These are phyloP conservation scores for Paraphaeosphaeria minitans DNA, from an alignment of 2,329 filamentous ascomycete genomes.

Conservation along the genomic window DNA sequence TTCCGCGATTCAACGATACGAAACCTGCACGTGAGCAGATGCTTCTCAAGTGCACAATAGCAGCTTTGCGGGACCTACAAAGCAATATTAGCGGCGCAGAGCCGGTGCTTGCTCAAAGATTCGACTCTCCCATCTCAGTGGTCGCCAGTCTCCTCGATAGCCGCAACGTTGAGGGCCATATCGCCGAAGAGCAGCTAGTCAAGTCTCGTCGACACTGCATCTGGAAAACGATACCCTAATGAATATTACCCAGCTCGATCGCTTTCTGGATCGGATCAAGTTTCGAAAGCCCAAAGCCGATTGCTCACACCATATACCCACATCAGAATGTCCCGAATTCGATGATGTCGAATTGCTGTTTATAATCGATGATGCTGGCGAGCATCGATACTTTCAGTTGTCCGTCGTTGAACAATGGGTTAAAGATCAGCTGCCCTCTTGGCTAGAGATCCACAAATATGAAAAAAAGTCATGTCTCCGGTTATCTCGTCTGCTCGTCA, in stretches of 20 bases:
- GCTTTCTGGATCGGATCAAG: not conserved
- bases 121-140: conserved; percentile 18
- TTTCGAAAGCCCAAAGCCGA: not conserved
- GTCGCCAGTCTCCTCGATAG: conserved; percentile 20
- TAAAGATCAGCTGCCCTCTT: conserved; percentile 42
- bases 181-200: conserved; percentile 20
- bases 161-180: not conserved
- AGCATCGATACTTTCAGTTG: conserved; percentile 35
- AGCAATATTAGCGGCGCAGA: conserved; percentile 7
- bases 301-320: conserved; percentile 16
- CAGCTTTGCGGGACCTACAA: conserved; percentile 20
- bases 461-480: conserved; percentile 27
- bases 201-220: not conserved
- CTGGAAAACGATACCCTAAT: not conserved
- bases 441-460: conserved; percentile 39
- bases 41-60: conserved; percentile 18
- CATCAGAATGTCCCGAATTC: conserved; percentile 15
- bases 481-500: conserved; percentile 11
- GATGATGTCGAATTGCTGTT: conserved; percentile 14
- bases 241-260: not conserved
- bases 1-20: conserved; percentile 49
- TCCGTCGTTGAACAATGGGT: conserved; percentile 58
- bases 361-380: conserved; percentile 7
- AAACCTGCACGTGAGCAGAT: conserved; percentile 16
- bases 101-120: not conserved